Base-by-base conservation (phyloP, 148 eudicot genomes). In the Silene conica region DNA sequence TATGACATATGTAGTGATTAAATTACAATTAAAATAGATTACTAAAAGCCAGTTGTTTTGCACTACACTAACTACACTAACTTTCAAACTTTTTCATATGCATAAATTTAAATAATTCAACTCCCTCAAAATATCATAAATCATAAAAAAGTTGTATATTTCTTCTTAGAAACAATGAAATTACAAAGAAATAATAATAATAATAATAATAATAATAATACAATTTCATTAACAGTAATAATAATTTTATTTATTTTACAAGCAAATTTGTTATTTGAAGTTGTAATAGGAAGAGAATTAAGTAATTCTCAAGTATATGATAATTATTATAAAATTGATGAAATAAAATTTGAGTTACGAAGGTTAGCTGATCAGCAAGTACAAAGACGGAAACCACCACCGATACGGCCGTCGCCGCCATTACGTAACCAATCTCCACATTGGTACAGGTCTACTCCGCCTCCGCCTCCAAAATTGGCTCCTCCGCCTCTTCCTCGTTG, bases 401-500 rank as follows among this genome's bases (percentile, higher is more conserved):
- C 75, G 6, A 34, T 31, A 41, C 31, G 22, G 1, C 75, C 75
- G 15, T 48, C 66, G 6, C 52, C 75, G n/a, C 75, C 75, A 15
- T 28, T 41, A 1, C 75, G 66, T 12, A 59, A 48, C 59, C 56
- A 61, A 14, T 12, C 58, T 45, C 57, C 52, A 0, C 57, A 61
- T 14, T 43, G 48, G 31, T n/a, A n/a, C n/a, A n/a, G n/a, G n/a
- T n/a, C n/a, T n/a, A n/a, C n/a, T n/a, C n/a, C n/a, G n/a, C n/a
- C n/a, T n/a, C n/a, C n/a, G n/a, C n/a, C n/a, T n/a, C 6, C 13
- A 7, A 12, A 60, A 5, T 60, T 11, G 11, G n/a, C n/a, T 60
- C 64, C 5, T 23, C 64, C 43, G 5, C 67, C 67, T 10, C 74
- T 65, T 4, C 74, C 74, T 34, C 75, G 6, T 72, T 38, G 65